Percentiles rank a stretch among this genome's conserved stretches.
Conservation (phyloP, 2,329 filamentous ascomycete species). For the Coniochaeta sp. region DNA sequence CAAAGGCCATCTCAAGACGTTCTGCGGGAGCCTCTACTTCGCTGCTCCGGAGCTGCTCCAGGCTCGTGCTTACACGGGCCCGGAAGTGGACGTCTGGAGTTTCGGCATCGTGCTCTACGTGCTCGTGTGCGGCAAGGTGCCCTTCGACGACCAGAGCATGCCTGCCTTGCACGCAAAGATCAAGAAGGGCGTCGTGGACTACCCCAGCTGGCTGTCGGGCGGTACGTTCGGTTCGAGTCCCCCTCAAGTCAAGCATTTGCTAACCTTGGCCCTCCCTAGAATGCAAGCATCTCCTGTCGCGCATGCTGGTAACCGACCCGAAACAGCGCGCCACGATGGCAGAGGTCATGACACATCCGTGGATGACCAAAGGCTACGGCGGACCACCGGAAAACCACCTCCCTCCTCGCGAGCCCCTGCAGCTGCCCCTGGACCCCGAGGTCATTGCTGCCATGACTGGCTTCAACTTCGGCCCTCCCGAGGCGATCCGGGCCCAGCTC, state of each 20-base stretch:
- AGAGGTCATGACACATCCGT: slow-evolving; percentile 91
- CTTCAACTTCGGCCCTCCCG: slow-evolving; percentile 89
- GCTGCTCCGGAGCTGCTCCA: slow-evolving; percentile 91
- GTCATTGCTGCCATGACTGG: slow-evolving; percentile 93
- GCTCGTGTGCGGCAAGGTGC: slow-evolving; percentile 93
- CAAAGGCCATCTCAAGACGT: slow-evolving; percentile 80
- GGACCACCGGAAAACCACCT: slow-evolving; percentile 84
- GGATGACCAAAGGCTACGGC: slow-evolving; percentile 90
- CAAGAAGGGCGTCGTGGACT: slow-evolving; percentile 93
- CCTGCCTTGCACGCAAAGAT: slow-evolving; percentile 97
- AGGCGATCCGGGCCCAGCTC: slow-evolving; percentile 75
- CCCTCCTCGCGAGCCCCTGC: slow-evolving; percentile 75
- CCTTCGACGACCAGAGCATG: slow-evolving; percentile 99
- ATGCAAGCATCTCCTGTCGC: slow-evolving; percentile 84
- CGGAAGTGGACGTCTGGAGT: slow-evolving; percentile 97
- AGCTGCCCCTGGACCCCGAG: slow-evolving; percentile 72
- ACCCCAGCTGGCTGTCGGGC: slow-evolving; percentile 84
- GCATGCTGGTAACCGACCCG: slow-evolving; percentile 95
- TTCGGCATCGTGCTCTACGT: slow-evolving; percentile 98
- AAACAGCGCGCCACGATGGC: slow-evolving; percentile 76
- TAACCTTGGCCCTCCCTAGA: slow-evolving; percentile 56
- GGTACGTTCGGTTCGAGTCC: slow-evolving; percentile 50
- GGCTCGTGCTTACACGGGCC: slow-evolving; percentile 88
- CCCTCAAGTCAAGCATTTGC: slow-evolving; percentile 8
- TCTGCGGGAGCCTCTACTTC: slow-evolving; percentile 96